These are phyloP conservation scores for Colletotrichum zoysiae DNA, from an alignment of 2,329 filamentous ascomycete genomes.

Conservation along the genomic window DNA sequence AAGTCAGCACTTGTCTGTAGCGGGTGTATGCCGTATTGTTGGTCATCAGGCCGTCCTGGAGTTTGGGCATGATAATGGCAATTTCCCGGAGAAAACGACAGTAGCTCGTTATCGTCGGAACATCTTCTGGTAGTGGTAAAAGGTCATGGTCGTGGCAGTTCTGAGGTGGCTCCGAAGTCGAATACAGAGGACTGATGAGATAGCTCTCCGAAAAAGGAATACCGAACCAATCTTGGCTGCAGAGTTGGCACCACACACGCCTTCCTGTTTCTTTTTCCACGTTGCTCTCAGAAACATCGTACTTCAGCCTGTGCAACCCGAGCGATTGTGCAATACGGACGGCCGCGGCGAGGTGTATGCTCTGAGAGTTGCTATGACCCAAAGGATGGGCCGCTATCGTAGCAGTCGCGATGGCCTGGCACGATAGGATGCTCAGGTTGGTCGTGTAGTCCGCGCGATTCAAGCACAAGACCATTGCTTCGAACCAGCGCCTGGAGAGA, in stretches of 20 bases:
- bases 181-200: constrained; percentile 53
- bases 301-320: constrained; percentile 56
- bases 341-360: constrained; percentile 58
- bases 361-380: constrained; percentile 61
- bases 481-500: constrained; percentile 60
- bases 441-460: constrained; percentile 60
- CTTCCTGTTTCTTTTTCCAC: constrained; percentile 50
- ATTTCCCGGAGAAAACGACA: constrained; percentile 49
- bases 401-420: constrained; percentile 61
- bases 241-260: constrained; percentile 53
- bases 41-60: constrained; percentile 50
- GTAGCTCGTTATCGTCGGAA: constrained; percentile 47
- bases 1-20: constrained; percentile 52
- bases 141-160: constrained; percentile 53
- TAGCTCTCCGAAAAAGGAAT: constrained; percentile 56
- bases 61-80: constrained; percentile 51
- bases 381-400: constrained; percentile 64
- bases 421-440: constrained; percentile 55
- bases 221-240: constrained; percentile 54
- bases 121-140: constrained; percentile 31
- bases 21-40: constrained; percentile 51
- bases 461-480: constrained; percentile 58
- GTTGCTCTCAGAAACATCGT: constrained; percentile 42
- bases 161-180: constrained; percentile 48
- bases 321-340: constrained; percentile 61